phyloP scores from a whole-genome alignment of 2,329 filamentous ascomycete genomes.

The Calonectria leucothoes region DNA sequence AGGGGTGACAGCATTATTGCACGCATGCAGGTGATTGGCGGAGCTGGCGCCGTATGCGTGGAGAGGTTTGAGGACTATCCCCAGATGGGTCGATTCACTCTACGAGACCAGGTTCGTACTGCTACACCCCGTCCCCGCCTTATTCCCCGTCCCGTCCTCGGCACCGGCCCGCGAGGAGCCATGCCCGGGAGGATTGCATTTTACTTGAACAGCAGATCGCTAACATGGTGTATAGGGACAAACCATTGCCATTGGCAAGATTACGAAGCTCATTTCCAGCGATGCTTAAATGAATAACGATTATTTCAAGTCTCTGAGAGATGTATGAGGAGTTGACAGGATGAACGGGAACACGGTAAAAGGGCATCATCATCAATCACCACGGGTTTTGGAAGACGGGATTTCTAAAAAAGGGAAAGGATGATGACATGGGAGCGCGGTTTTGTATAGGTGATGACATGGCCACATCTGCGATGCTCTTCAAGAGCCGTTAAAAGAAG shows the following conservation, averaged over 20 bases:
- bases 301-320: constrained; percentile 11
- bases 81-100: constrained; percentile 90
- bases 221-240: constrained; percentile 74
- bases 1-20: constrained; percentile 88
- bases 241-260: constrained; percentile 99
- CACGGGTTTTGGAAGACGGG: constrained; percentile 21
- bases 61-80: constrained; percentile 97
- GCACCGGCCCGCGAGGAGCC: constrained; percentile 11
- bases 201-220: constrained; percentile 31
- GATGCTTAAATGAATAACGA: constrained; percentile 42
- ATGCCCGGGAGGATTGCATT: constrained; percentile 4
- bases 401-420: constrained; percentile 14
- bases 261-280: constrained; percentile 82
- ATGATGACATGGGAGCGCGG: constrained; percentile 19
- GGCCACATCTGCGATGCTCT: constrained; percentile 26
- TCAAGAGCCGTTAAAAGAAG: constrained; percentile 25
- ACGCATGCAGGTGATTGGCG: constrained; percentile 86
- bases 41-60: constrained; percentile 88
- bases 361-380: constrained; percentile 28
- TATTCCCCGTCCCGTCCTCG: constrained; percentile 20
- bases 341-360: constrained; percentile 23
- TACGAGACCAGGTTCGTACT: constrained; percentile 81
- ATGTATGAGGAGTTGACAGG: constrained; percentile 24
- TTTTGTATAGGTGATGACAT: constrained; percentile 35
- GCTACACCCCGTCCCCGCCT: constrained; percentile 21